Evolutionary conservation across 164 flowering plant genomes (phyloP).

Genomic region (Akebia trifoliata): DNA sequence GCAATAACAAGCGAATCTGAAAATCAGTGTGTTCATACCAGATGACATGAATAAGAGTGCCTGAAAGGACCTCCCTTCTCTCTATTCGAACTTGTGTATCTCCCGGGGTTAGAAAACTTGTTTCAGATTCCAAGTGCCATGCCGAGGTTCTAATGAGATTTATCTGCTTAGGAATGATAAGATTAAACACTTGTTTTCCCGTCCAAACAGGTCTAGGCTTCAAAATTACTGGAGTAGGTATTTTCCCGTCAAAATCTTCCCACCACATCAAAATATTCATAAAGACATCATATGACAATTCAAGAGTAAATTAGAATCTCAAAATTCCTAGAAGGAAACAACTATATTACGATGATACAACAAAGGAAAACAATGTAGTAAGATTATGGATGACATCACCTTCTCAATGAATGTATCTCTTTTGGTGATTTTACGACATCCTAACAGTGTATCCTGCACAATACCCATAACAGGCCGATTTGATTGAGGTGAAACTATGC

Average conservation of each 20-base stretch:
- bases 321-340: not conserved
- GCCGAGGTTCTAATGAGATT: slow-evolving; percentile 81
- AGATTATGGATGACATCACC: slow-evolving; percentile 30
- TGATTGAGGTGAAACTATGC: slow-evolving; percentile 95
- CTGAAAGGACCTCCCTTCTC: slow-evolving; percentile 86
- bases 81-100: slow-evolving; percentile 91
- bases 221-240: slow-evolving; percentile 90
- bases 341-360: not conserved
- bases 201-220: slow-evolving; percentile 98
- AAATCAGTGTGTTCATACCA: slow-evolving; percentile 44
- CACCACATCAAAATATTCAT: slow-evolving; percentile 99
- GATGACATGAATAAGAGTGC: slow-evolving; percentile 97
- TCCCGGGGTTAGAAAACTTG: slow-evolving; percentile 80
- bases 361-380: not conserved
- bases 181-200: slow-evolving; percentile 96
- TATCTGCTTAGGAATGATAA: slow-evolving; percentile 95
- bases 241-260: slow-evolving; percentile 99
- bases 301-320: not conserved
- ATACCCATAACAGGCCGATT: slow-evolving; percentile 99
- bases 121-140: slow-evolving; percentile 88
- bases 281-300: slow-evolving; percentile 76
- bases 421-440: slow-evolving; percentile 94
- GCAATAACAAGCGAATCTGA: not conserved
- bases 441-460: slow-evolving; percentile 95
- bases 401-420: slow-evolving; percentile 98